A percentile compares a stretch with the other conserved stretches of the same genome.
These are phyloP conservation scores for Trifolium fragiferum DNA, from an alignment of 306 rosid species.

Conservation along the genomic window DNA sequence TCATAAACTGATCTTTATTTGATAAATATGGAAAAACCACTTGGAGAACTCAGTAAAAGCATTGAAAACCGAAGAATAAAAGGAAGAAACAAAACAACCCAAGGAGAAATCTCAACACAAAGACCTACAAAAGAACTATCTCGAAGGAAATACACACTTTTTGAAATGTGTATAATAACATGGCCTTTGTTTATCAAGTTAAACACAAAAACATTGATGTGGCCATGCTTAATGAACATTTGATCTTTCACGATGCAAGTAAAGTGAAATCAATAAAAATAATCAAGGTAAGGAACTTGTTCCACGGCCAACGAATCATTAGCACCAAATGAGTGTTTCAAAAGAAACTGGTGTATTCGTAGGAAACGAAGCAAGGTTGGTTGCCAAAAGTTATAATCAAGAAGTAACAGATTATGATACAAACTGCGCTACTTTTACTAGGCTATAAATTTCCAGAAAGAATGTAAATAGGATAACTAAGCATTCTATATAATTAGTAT, in stretches of 20 bases:
- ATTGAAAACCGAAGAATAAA: background rate
- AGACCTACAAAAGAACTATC: no score
- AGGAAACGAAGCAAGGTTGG: background rate
- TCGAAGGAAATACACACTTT: no score
- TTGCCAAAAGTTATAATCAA: background rate
- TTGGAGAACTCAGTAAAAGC: background rate
- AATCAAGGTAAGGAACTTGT: no score
- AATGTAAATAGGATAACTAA: background rate
- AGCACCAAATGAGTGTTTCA: background rate
- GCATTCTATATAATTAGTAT: background rate
- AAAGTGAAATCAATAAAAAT: no score
- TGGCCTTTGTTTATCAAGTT: no score
- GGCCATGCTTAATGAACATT: no score
- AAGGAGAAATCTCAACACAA: background rate
- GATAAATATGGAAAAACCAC: background rate
- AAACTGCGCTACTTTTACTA: no score
- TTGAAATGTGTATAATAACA: no score
- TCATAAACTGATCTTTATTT: background rate
- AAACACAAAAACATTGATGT: no score
- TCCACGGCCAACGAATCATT: background rate
- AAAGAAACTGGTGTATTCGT: background rate
- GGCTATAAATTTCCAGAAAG: no score
- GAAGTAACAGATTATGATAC: no score
- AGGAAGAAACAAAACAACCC: background rate
- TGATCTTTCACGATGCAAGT: no score